Base-by-base conservation (phyloP, 2,329 filamentous ascomycete genomes). In the Cordyceps javanica region DNA sequence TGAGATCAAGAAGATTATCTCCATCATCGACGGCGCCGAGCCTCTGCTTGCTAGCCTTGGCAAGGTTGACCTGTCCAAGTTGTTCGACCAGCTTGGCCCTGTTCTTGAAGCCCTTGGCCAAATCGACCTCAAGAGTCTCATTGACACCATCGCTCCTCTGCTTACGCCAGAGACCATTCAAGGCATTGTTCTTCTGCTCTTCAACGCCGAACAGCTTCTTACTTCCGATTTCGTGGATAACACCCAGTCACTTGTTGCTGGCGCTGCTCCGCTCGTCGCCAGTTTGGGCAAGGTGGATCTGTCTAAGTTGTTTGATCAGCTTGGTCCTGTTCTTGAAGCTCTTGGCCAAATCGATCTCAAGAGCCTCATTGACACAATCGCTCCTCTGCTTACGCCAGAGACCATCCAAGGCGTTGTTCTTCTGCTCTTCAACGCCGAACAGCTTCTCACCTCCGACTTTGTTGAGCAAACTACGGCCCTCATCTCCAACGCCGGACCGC, bases 251-350 rank as follows among this genome's bases (percentile, higher is more conserved):
- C 44, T 51, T 42, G 34, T 59, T 36, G 16, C 41, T 38, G 58
- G 57, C 41, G 58, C 45, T 30, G 62, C 32, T 38, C 62, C 46
- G 6, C 52, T 45, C 32, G 41, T 60, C 19, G 57, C 58, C 14
- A 55, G 36, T 8, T 60, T 75, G 5, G 66, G 66, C 44, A 67
- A 70, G 45, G 66, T 73, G 10, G 69, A 75, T 38, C 57, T 75
- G 0, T 55, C 67, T 55, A 68, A 66, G 7, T 23, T 68, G 0
- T 60, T 68, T 14, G 50, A 58, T 10, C 56, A 58, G 16, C 34
- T 58, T 4, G 60, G 60, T 13, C 69, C 70, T 11, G 55, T 72
- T 28, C 58, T 72, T 21, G 67, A 59, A 21, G 38, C 41, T 6
- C n/a, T 64, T 7, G 49, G 53, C 39, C 25, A 61, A 13, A 46